Evolutionary conservation across 768 basidiomycete species (phyloP), one percentile per base, ranked within the genome.

Genomic region (Russula earlei): DNA sequence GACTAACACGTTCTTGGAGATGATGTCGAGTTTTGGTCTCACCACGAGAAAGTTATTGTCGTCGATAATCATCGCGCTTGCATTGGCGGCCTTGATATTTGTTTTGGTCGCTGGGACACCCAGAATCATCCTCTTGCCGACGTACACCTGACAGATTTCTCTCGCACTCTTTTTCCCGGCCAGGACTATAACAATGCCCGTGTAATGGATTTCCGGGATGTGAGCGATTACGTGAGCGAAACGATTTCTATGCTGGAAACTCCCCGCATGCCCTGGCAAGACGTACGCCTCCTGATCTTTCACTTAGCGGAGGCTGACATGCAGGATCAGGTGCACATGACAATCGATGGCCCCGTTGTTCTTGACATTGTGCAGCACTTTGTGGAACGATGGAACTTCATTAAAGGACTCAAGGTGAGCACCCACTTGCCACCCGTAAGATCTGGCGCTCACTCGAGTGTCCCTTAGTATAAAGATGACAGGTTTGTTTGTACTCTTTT

Each of bases 81-180:
- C 62, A 83, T 96, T 52, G 96, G 96, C 22, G 96, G 96, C 11
- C 81, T 99, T 25, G 96, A 99, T 68, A 76, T 96, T 17, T 97
- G 92, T 73, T 96, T 93, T 63, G 96, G 96, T 11, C 85, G 96
- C 19, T 99, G 95, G 94, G 96, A 98, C 70, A 91, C 88, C 0
- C 82, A 90, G 65, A 86, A 74, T 38, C 88, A 92, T 67, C 93
- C 93, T 0, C 78, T 97, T 37, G 87, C 93, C 4, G 95, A 99
- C 65, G 89, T 82, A 3, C 93, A 97, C 66, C 92, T 91, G 0
- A 91, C 91, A 2, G 77, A 93, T 63, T 92, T 93, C 66, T 64
- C 69, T 19, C 77, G 76, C 50, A 91, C 89, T 1, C 75, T 98
- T 25, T 98, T 95, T 75, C 90, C 95, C 0, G 95, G 95, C 4